Base-by-base conservation (phyloP, 352 stramenopile genomes). In the Phytopythium helicoides region DNA sequence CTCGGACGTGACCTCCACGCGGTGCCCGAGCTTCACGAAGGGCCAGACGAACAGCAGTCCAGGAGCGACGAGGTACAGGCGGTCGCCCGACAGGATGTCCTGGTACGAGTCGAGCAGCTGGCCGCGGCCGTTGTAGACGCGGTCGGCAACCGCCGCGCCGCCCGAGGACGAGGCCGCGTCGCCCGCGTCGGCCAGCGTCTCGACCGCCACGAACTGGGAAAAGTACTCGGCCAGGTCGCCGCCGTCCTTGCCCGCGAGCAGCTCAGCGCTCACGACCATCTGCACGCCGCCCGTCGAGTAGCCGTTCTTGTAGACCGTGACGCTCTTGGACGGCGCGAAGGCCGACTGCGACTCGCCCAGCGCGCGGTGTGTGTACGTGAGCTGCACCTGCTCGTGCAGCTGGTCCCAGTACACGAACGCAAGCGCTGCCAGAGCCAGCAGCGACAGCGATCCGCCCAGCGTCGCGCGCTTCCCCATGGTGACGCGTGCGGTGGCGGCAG, bases 291-390 rank as follows among this genome's bases (percentile, higher is more conserved):
- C 81, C 3, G 68, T 86, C 35, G 79, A 89, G 62, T 78, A 88
- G 49, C 83, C 83, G 60, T 94, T 94, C 53, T 81, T 80, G 58
- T 78, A 93, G 18, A 93, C 58, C 33, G 73, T 87, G 39, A 93
- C 79, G 67, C 54, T 84, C 54, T 93, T 93, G 47, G 71, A 25
- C 4, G 62, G 48, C 22, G 67, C 61, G 5, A 50, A 44, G 23
- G 47, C 64, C 39, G 64, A 54, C 19, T 60, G 54, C 36, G 69
- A 60, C 9, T 64, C 68, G 49, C 68, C 69, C 40, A 87, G 66
- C 53, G 71, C 78, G 23, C 70, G 74, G 41, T 86, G 67, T 45
- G 69, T 58, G 54, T 81, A 77, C 31, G 76, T 87, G 45, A 88
- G 73, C 53, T 88, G 71, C 56, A 89, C 68, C 60, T 73, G 76